Conservation (phyloP, 306 rosid genomes). For the Cucurbita maxima region DNA sequence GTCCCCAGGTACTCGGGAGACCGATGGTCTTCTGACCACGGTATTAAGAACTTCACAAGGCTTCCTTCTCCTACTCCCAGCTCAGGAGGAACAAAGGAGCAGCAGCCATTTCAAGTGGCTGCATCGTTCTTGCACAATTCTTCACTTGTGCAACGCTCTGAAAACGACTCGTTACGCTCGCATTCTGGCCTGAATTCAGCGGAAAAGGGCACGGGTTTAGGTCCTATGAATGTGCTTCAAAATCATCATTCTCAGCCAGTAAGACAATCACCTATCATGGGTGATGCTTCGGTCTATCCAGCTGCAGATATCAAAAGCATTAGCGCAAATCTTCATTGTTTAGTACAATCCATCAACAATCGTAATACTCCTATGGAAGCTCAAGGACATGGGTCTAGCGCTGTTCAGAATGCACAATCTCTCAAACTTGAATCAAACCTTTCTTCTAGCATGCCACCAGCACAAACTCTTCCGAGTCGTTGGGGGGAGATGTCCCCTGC, state of each 20-base stretch:
- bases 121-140: slow-evolving; percentile 33
- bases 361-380: slow-evolving; percentile 29
- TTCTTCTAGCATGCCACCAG: slow-evolving; percentile 26
- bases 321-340: slow-evolving; percentile 48
- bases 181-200: slow-evolving; percentile 16
- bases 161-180: slow-evolving; percentile 22
- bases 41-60: slow-evolving; percentile 41
- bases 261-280: slow-evolving; percentile 16
- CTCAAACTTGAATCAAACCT: slow-evolving; percentile 41
- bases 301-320: slow-evolving; percentile 35
- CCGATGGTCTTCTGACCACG: slow-evolving; percentile 36
- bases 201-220: slow-evolving; percentile 15
- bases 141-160: slow-evolving; percentile 16
- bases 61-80: slow-evolving; percentile 96
- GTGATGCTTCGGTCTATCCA: slow-evolving; percentile 17
- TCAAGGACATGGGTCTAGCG: slow-evolving; percentile 48
- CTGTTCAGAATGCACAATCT: slow-evolving; percentile 27
- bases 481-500: slow-evolving; percentile 46
- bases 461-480: slow-evolving; percentile 41
- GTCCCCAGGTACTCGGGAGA: slow-evolving; percentile 45
- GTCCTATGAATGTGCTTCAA: slow-evolving; percentile 22
- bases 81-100: slow-evolving; percentile 38
- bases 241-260: slow-evolving; percentile 38
- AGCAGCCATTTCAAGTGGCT: slow-evolving; percentile 28
- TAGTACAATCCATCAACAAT: slow-evolving; percentile 30